Base-by-base conservation (phyloP, 805 yeast species). In the Saccharomycopsis fodiens region DNA sequence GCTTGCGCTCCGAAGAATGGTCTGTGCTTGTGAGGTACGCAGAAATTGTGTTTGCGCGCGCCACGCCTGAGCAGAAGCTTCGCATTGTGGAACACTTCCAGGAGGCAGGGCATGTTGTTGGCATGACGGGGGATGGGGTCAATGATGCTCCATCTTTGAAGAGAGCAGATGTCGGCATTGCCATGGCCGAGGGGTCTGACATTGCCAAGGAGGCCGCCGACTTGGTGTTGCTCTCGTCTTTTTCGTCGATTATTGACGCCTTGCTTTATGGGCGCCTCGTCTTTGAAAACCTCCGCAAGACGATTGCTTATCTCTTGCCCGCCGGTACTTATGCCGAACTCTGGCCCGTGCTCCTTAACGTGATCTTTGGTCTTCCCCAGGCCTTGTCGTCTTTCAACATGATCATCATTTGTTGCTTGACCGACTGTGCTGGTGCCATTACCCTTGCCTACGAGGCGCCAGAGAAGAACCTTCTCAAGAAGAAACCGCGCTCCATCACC, bases 51-150 rank as follows among this genome's bases (percentile, higher is more conserved):
- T 87, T 89, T 70, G 96, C 96, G 4, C 78, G 97, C 67, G 87
- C 96, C 6, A 82, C 96, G 1, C 97, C 97, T 1, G 95, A 87
- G 60, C 96, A 88, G 64, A 88, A 88, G 60, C 80, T 89, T 52
- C 73, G 83, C 49, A 88, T 88, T 62, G 95, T 88, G 27, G 78
- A 83, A 58, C 96, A 96, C 0, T 70, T 88, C 52, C 94, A 89
- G 62, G 74, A 73, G 39, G 75, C 94, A 60, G 96, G 96, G 44
- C 95, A 89, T 61, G 79, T 89, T 52, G 97, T 89, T 45, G 97
- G 96, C 19, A 89, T 89, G 96, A 89, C 97, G n/a, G 97, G 97
- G 54, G 97, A 89, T 64, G 97, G 97, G 65, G 96, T 89, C 13
- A 89, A 89, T 62, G 97, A 89, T 69, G 97, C 97, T 0, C 97